These are phyloP conservation scores for Neocallimastix lanati DNA, from an alignment of 192 early-diverging fungal species.

Conservation along the genomic window DNA sequence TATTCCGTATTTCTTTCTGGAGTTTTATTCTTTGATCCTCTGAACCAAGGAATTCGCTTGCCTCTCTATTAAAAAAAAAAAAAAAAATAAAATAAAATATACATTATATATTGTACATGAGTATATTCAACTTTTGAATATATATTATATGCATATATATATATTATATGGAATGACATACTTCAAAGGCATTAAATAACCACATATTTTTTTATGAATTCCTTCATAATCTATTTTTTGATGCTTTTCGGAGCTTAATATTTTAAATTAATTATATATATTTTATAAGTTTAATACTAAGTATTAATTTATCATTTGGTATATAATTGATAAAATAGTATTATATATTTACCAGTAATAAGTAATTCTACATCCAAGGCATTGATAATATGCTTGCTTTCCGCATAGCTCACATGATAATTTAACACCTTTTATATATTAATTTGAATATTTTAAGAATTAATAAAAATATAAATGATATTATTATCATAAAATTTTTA, in stretches of 20 bases:
- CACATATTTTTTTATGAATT: slow-evolving; percentile 33
- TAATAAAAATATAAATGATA: too few relatives aligned
- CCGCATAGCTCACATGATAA: slow-evolving; percentile 31
- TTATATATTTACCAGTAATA: slow-evolving; percentile 27
- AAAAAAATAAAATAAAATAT: background rate
- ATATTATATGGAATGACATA: slow-evolving; percentile 5
- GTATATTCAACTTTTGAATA: too few relatives aligned
- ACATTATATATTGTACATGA: background rate
- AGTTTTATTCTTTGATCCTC: slow-evolving; percentile 29
- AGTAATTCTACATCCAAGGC: slow-evolving; percentile 32
- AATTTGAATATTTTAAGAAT: too few relatives aligned
- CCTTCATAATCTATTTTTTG: slow-evolving; percentile 21
- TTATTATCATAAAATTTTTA: too few relatives aligned
- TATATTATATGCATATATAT: too few relatives aligned
- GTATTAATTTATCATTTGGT: too few relatives aligned
- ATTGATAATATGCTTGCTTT: slow-evolving; percentile 30
- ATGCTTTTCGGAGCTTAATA: slow-evolving; percentile 27
- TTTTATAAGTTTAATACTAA: too few relatives aligned
- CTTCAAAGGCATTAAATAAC: slow-evolving; percentile 20
- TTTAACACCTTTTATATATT: slow-evolving; percentile 16
- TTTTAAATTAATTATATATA: too few relatives aligned
- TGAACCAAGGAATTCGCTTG: slow-evolving; percentile 25
- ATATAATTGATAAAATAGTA: too few relatives aligned
- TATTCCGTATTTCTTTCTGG: slow-evolving; percentile 14
- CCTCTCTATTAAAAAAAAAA: too few relatives aligned